A percentile compares a stretch with the other conserved stretches of the same genome.
phyloP scores from a whole-genome alignment of 2,329 filamentous ascomycete species.

The Stenocarpella maydis region DNA sequence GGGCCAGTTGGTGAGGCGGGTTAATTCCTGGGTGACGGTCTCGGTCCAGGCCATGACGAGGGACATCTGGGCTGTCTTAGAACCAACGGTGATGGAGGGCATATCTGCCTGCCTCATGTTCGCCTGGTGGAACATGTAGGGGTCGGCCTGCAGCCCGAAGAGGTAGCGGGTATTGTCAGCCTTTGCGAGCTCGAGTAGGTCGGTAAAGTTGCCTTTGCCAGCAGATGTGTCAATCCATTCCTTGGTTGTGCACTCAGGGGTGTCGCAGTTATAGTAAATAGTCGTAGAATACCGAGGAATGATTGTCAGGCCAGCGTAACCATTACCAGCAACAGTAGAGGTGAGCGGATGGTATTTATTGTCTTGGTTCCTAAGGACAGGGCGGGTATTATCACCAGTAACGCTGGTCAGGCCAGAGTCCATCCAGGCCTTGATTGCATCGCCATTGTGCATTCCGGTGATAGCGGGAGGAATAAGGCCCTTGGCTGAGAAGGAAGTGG shows the following conservation, averaged over 20 bases:
- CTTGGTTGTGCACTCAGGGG: not conserved
- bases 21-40: conserved; percentile 2
- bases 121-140: conserved; percentile 18
- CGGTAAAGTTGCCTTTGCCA: not conserved
- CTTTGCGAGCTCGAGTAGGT: not conserved
- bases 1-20: conserved; percentile 17
- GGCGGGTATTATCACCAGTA: not conserved
- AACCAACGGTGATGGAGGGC: conserved; percentile 4
- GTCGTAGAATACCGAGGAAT: not conserved
- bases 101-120: conserved; percentile 1
- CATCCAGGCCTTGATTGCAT: conserved; percentile 1
- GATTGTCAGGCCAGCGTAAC: not conserved
- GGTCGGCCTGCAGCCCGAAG: not conserved
- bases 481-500: conserved; percentile 4
- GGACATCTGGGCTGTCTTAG: not conserved
- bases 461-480: conserved; percentile 3
- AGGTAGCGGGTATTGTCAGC: conserved; percentile 10
- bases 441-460: conserved; percentile 3
- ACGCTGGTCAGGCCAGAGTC: conserved; percentile 5
- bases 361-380: not conserved
- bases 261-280: conserved; percentile 11
- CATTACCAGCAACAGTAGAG: not conserved
- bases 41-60: conserved; percentile 10
- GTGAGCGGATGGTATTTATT: conserved; percentile 3
- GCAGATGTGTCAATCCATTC: not conserved